Conservation (phyloP, 1,284 basidiomycete species). For the Heterobasidion annosum region DNA sequence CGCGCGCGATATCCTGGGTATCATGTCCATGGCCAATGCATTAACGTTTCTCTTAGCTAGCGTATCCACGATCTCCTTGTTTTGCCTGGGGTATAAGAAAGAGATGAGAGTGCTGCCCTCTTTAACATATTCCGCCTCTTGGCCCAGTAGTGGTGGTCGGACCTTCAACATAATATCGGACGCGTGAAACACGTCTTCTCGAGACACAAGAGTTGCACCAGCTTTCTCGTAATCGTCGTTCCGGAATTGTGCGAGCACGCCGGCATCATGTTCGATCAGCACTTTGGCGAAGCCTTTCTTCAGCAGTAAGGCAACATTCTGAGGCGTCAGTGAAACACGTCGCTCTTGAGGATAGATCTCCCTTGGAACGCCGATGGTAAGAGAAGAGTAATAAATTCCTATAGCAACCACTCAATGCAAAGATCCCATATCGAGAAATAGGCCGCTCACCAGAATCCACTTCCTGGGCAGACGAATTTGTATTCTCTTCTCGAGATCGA, state of each 20-base stretch:
- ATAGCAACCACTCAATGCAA: neutral
- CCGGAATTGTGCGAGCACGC: slow-evolving; percentile 63
- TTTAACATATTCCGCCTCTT: slow-evolving; percentile 53
- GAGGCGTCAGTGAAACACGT: slow-evolving; percentile 72
- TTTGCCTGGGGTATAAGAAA: slow-evolving; percentile 78
- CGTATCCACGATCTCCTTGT: slow-evolving; percentile 61
- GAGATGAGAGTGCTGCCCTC: slow-evolving; percentile 72
- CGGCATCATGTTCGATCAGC: slow-evolving; percentile 66
- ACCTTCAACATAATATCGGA: slow-evolving; percentile 81
- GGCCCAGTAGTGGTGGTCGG: slow-evolving; percentile 54
- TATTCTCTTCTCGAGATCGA: neutral
- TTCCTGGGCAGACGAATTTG: neutral
- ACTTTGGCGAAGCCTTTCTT: slow-evolving; percentile 76
- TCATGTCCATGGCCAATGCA: slow-evolving; percentile 78
- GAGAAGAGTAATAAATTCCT: slow-evolving; percentile 62
- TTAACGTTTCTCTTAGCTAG: slow-evolving; percentile 57
- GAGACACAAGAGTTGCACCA: slow-evolving; percentile 66
- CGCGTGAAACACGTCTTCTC: slow-evolving; percentile 49
- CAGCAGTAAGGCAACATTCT: slow-evolving; percentile 60
- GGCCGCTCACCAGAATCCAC: slow-evolving; percentile 9
- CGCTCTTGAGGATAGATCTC: slow-evolving; percentile 71
- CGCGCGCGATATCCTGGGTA: slow-evolving; percentile 80
- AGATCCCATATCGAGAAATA: neutral
- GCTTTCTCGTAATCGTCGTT: slow-evolving; percentile 71
- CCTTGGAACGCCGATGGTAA: slow-evolving; percentile 70